Evolutionary conservation across 331 rosid genomes (phyloP), one percentile per base, ranked within the genome.

Genomic region (Saraca asoca): DNA sequence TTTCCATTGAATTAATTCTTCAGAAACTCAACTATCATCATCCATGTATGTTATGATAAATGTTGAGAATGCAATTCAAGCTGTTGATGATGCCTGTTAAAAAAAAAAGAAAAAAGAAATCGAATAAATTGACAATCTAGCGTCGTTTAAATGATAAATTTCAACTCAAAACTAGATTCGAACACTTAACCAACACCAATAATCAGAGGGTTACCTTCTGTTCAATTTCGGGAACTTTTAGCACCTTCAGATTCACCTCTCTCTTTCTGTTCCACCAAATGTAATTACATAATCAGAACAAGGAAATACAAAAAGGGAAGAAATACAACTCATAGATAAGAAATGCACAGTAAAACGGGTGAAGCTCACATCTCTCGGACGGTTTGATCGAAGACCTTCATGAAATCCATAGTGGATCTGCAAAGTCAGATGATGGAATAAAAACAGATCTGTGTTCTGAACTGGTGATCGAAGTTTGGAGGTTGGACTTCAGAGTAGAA

Each of bases 311-410:
- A 24, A 24, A 24, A 24, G 31, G 31, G 31, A 24, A 24, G 31
- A 3, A 24, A 24, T 24, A 24, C 31, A 24, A 24, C 31, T 3
- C 31, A 24, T 24, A 24, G 31, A 24, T 24, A 24, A 24, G 31
- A 24, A 24, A 24, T 24, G 31, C 31, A 24, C 1, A 24, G 31
- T 24, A 24, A 24, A 24, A 63, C 20, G 49, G 54, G 18, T 5
- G 64, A 77, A 71, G 71, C 87, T 82, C 68, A 85, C 97, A 94
- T 88, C 90, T 94, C 99, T 71, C 97, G 95, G 75, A 94, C 99
- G 31, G 99, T 94, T 77, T 94, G 99, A 88, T 94, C 99, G 80
- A 94, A 63, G 35, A 86, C 99, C 90, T 94, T 94, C 95, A 94
- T 90, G 80, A 94, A 88, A 94, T 94, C 99, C 99, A 94, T 94